phyloP scores from a whole-genome alignment of 257 asterid genomes.

The Fraxinus quadrangulata region DNA sequence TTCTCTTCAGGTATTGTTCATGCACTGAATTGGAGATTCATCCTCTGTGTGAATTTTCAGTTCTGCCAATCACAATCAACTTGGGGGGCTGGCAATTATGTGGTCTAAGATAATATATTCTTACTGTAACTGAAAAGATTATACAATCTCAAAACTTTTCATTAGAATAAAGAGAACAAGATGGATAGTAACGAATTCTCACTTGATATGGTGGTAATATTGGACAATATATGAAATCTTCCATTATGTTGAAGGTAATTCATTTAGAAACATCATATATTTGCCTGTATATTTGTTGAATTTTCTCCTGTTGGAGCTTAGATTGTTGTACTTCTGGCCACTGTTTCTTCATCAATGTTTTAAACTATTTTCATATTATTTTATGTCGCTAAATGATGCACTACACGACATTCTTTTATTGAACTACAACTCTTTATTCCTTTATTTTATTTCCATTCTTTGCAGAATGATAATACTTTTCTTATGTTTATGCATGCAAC shows the following conservation, averaged over 20 bases:
- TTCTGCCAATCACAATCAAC: background rate
- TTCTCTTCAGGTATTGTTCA: background rate
- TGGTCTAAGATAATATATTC: background rate
- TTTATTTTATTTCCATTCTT: conserved; percentile 19
- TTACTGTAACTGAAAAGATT: too few species aligned
- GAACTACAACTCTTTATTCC: background rate
- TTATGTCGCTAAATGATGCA: background rate
- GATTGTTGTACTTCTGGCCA: background rate
- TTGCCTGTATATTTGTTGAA: conserved; percentile 8
- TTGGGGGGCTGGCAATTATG: background rate
- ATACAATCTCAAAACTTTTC: background rate
- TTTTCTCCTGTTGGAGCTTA: background rate
- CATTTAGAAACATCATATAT: background rate
- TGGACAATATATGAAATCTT: background rate
- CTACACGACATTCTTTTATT: background rate
- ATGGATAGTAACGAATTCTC: conserved; percentile 3
- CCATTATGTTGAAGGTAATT: conserved; percentile 9
- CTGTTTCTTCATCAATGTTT: background rate
- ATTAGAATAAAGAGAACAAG: background rate
- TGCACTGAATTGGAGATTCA: background rate
- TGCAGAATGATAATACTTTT: conserved; percentile 28
- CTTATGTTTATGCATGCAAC: conserved; percentile 43
- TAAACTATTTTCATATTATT: background rate
- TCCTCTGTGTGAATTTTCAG: background rate
- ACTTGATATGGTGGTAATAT: background rate